Evolutionary conservation across 2,329 filamentous ascomycete species (phyloP), one percentile per base, ranked within the genome.

Genomic region (Sclerotiophoma versabilis): DNA sequence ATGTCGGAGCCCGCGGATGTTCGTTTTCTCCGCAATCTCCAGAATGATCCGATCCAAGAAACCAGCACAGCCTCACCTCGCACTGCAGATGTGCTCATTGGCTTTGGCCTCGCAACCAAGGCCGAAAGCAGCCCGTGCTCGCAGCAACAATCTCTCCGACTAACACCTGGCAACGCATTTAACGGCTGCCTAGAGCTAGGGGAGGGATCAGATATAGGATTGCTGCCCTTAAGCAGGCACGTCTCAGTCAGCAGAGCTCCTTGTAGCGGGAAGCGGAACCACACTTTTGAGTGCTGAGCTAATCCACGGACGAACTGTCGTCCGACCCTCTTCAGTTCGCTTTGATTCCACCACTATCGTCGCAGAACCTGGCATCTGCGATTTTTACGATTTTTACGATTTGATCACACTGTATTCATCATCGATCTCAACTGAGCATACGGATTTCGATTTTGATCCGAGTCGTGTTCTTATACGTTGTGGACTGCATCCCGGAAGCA

Each of bases 291-390:
- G 29, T 34, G 46, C 47, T 56, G 34, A 49, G 27, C 52, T 50
- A 55, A 49, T 38, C 32, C 29, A 15, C 48, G 53, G 47, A 48
- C 47, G 53, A 56, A 56, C 20, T 15, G 11, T 47, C 20, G 53
- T 56, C 53, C 53, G 53, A 27, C 42, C 47, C 19, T 56, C 42
- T 48, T 42, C 22, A 25, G 34, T 51, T 51, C 53, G 26, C 48
- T 48, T 32, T 48, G 51, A 19, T 49, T 49, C 47, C 27, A 48
- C 43, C 37, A 44, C 25, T 50, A 48, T 38, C 50, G 20, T 43
- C 36, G 41, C 45, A 44, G 30, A 36, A 38, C 38, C 22, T 19
- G 49, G 34, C 27, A 41, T 36, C 45, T 39, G 32, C 39, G 22
- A 20, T 37, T 39, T 19, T 25, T n/a, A 15, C 25, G 20, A n/a